Evolutionary conservation across 208 protist species (phyloP), one percentile per base, ranked within the genome.

Genomic region (Trypanosoma caninum): DNA sequence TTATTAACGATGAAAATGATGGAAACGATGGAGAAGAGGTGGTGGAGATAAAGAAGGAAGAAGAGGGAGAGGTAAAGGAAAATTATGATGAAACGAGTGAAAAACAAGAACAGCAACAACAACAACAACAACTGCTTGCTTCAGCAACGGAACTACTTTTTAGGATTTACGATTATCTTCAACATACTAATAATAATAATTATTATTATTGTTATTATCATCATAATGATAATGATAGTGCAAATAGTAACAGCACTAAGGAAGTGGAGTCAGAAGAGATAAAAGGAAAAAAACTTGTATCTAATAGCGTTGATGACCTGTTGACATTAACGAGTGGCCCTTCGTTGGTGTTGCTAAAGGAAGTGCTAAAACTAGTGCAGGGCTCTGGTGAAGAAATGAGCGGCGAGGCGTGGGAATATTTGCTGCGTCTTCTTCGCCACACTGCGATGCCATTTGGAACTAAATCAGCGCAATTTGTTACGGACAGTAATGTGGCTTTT

Each of bases 291-390:
- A 2, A 54, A 9, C 11, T 25, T 20, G 16, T n/a, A n/a, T n/a
- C n/a, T n/a, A 47, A 47, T 40, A 40, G 10, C 2, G 4, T 3
- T 54, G 58, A 64, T 20, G 25, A 20, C 0, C 25, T 64, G 3
- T 18, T 30, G 35, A 18, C 38, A 3, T 23, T 57, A 8, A 41
- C 53, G 6, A 33, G 53, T 16, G 58, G 44, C 7, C 44, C 42
- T 4, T 65, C 67, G 2, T 27, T 68, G 7, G 51, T 59, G 30
- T 30, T 74, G 7, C 28, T 74, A 16, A 59, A 63, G 46, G 76
- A 76, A 46, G 75, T 77, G 9, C 57, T 74, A 42, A 78, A 76
- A 58, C 69, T 89, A 6, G 74, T 89, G 23, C 79, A 86, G 57
- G 41, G 56, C n/a, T 80, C 78, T 50, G 80, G 83, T 41, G 76